phyloP scores from a whole-genome alignment of 2,329 filamentous ascomycete genomes.

The Ilyonectria destructans region DNA sequence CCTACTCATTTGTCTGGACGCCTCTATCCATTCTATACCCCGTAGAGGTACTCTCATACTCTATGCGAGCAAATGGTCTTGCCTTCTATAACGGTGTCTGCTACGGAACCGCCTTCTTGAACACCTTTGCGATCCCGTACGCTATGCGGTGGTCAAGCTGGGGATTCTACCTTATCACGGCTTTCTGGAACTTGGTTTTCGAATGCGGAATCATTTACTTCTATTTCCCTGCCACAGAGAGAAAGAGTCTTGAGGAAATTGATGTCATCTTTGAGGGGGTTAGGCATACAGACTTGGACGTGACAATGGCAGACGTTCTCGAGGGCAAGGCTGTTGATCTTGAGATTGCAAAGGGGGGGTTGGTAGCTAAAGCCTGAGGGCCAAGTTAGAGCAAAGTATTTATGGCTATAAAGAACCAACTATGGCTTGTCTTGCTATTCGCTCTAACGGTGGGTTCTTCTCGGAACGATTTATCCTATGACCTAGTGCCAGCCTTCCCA shows the following conservation, averaged over 20 bases:
- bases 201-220: slow-evolving; percentile 21
- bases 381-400: no score
- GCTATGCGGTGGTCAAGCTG: slow-evolving; percentile 26
- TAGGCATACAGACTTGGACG: slow-evolving; percentile 11
- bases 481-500: no score
- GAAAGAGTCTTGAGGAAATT: slow-evolving; percentile 22
- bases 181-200: slow-evolving; percentile 17
- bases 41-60: slow-evolving; percentile 21
- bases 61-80: slow-evolving; percentile 20
- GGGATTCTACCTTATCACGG: slow-evolving; percentile 24
- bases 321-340: slow-evolving; percentile 9
- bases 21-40: slow-evolving; percentile 21
- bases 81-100: slow-evolving; percentile 18
- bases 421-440: no score
- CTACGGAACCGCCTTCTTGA: slow-evolving; percentile 24
- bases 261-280: slow-evolving; percentile 27
- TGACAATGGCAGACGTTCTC: slow-evolving; percentile 13
- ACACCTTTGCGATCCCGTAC: slow-evolving; percentile 24
- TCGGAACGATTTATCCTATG: no score
- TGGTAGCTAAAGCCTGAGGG: not conserved
- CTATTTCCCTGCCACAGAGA: slow-evolving; percentile 19
- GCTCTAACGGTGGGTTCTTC: no score
- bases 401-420: no score
- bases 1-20: slow-evolving; percentile 21
- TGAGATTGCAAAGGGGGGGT: not conserved